A percentile compares a stretch with the other conserved stretches of the same genome.
Evolutionary conservation across 148 eudicot species (phyloP).

Genomic region (Cornus controversa): DNA sequence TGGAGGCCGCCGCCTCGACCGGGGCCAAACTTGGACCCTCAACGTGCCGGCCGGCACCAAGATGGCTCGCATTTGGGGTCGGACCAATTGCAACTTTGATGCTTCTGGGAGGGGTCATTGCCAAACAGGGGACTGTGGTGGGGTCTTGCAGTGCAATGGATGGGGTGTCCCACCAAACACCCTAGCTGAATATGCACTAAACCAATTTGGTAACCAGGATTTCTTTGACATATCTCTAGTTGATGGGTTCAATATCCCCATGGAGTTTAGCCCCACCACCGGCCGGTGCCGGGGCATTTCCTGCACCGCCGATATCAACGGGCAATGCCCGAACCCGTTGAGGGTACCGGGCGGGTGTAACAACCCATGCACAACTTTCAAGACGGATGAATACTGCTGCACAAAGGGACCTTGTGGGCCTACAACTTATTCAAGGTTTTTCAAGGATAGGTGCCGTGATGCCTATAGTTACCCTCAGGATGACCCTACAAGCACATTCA

Average conservation of each 20-base stretch:
- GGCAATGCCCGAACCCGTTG: constrained; percentile 24
- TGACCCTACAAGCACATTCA: constrained; percentile 39
- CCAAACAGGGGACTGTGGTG: constrained; percentile 31
- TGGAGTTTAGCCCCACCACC: constrained; percentile 32
- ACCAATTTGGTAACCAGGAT: constrained; percentile 34
- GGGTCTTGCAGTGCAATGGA: constrained; percentile 9
- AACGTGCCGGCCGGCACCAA: constrained; percentile 19
- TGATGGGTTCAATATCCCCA: constrained; percentile 60
- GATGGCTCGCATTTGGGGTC: constrained; percentile 32
- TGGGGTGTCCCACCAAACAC: constrained; percentile 19
- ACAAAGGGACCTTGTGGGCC: constrained; percentile 23
- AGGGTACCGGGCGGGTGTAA: constrained; percentile 26
- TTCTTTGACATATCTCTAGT: constrained; percentile 56
- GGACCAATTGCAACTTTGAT: constrained; percentile 35
- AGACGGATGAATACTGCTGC: constrained; percentile 33
- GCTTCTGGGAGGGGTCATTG: constrained; percentile 21
- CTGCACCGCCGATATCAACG: constrained; percentile 24
- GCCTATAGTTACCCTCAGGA: constrained; percentile 54
- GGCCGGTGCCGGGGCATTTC: constrained; percentile 10
- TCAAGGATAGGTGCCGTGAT: constrained; percentile 29
- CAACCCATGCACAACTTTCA: constrained; percentile 37
- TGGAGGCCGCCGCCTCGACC: constrained; percentile 26
- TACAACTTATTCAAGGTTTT: constrained; percentile 24
- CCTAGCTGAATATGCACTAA: constrained; percentile 15
- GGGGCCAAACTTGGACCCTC: constrained; percentile 24